Base-by-base conservation (phyloP, 2,329 filamentous ascomycete species). In the Colletotrichum sp. region DNA sequence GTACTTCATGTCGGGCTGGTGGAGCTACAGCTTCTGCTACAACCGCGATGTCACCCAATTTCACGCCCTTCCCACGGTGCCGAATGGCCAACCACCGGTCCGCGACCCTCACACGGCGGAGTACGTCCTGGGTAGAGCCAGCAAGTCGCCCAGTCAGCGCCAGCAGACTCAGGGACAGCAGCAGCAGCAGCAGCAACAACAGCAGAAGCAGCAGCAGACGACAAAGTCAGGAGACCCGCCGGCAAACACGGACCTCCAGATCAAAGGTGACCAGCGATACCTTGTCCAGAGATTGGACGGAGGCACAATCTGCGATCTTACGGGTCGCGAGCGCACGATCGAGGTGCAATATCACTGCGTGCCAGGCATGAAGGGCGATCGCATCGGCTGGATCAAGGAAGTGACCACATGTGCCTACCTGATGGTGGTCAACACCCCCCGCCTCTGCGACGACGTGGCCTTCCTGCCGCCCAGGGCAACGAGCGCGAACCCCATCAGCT, bases 11-110 rank as follows among this genome's bases (percentile, higher is more conserved):
- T 94, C 93, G 1, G 96, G 96, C 0, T 98, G 96, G 96, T 98
- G 96, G 96, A 97, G 94, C 82, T 98, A 98, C 85, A 94, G 93
- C 80, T 98, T 98, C 84, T 98, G 96, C 88, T 97, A 98, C 86
- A 95, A 95, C 82, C 90, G 93, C 77, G 92, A 96, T 78, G 93
- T 98, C 77, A 94, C 95, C 81, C 96, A 98, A 85, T 98, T 98
- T 85, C 96, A 98, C 83, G 95, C 95, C 60, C 87, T 96, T 75
- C 91, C 95, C 1, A 92, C 92, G 3, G 86, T 85, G 21, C 90
- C 92, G 60, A 92, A 93, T 76, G 93, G 93, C 5, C 91, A 94
- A 13, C 93, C 95, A 28, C 96, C 96, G 0, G 89, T 93, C 62
- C 93, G 95, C 80, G 96, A 98, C 80, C 93, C 93, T 0, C 90